Evolutionary conservation across 1,284 basidiomycete species (phyloP).

Genomic region (Ganoderma meredithae): DNA sequence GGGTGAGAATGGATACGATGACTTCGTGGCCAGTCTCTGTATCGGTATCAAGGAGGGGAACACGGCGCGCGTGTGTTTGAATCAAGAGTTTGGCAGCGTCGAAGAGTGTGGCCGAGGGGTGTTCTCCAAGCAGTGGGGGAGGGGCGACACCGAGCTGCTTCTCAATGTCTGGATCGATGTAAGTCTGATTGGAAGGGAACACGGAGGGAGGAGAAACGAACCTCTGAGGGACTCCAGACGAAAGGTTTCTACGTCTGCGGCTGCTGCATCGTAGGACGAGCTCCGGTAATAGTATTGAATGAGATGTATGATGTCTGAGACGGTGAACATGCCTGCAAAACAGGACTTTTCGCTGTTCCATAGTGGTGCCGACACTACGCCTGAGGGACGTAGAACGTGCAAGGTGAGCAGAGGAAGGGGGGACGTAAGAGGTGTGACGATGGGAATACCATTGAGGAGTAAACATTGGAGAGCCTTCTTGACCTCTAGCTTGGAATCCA

Average conservation of each 20-base stretch:
- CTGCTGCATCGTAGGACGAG: slow-evolving; percentile 87
- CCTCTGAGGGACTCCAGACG: slow-evolving; percentile 89
- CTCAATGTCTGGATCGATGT: slow-evolving; percentile 77
- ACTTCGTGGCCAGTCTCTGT: slow-evolving; percentile 95
- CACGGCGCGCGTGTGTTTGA: slow-evolving; percentile 93
- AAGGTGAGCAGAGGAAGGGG: slow-evolving; percentile 12
- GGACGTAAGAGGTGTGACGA: slow-evolving; percentile 9
- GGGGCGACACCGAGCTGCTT: slow-evolving; percentile 91
- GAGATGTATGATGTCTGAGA: slow-evolving; percentile 94
- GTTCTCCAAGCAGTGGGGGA: slow-evolving; percentile 90
- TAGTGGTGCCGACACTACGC: slow-evolving; percentile 97
- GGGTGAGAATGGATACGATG: slow-evolving; percentile 95
- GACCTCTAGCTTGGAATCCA: slow-evolving; percentile 94
- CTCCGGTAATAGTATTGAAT: slow-evolving; percentile 96
- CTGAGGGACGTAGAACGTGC: slow-evolving; percentile 49
- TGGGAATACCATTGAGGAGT: slow-evolving; percentile 76
- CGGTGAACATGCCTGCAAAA: slow-evolving; percentile 97
- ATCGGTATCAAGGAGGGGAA: slow-evolving; percentile 94
- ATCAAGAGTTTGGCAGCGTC: slow-evolving; percentile 93
- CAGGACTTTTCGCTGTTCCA: slow-evolving; percentile 94
- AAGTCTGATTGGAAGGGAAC: slow-evolving; percentile 28
- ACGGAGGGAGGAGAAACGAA: slow-evolving; percentile 45
- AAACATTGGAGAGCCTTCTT: slow-evolving; percentile 93
- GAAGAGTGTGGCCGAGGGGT: slow-evolving; percentile 88
- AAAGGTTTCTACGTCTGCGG: slow-evolving; percentile 94